Conservation (phyloP, 768 basidiomycete species). For the Auricularia auricula-judae region DNA sequence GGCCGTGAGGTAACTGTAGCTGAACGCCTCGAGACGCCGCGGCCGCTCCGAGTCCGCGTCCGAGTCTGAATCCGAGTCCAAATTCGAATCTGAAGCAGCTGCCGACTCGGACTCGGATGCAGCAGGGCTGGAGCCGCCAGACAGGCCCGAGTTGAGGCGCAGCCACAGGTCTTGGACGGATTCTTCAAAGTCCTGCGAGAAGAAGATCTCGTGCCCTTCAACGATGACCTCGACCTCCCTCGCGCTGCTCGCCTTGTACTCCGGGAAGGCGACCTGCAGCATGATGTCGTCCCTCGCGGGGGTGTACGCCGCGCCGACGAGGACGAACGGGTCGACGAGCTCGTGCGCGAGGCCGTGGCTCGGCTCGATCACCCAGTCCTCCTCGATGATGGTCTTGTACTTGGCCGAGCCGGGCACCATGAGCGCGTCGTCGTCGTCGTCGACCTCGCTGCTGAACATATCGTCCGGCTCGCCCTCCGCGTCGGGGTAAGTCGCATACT, state of each 20-base stretch:
- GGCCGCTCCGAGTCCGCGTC: too few species aligned
- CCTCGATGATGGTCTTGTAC: neutral
- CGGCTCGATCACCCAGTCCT: neutral
- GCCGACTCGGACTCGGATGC: neutral
- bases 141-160: neutral
- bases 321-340: neutral
- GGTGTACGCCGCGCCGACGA: neutral
- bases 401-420: neutral
- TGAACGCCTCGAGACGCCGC: neutral
- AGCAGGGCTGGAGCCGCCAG: neutral
- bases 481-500: neutral
- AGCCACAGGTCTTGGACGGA: neutral
- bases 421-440: neutral
- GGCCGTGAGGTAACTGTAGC: neutral
- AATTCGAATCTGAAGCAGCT: too few species aligned
- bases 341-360: neutral
- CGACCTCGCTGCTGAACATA: neutral
- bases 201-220: neutral
- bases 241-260: neutral
- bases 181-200: neutral
- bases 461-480: neutral
- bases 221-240: neutral
- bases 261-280: neutral
- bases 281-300: neutral
- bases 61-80: too few species aligned